Evolutionary conservation across 2,329 filamentous ascomycete genomes (phyloP).

Genomic region (Colletotrichum siamense): DNA sequence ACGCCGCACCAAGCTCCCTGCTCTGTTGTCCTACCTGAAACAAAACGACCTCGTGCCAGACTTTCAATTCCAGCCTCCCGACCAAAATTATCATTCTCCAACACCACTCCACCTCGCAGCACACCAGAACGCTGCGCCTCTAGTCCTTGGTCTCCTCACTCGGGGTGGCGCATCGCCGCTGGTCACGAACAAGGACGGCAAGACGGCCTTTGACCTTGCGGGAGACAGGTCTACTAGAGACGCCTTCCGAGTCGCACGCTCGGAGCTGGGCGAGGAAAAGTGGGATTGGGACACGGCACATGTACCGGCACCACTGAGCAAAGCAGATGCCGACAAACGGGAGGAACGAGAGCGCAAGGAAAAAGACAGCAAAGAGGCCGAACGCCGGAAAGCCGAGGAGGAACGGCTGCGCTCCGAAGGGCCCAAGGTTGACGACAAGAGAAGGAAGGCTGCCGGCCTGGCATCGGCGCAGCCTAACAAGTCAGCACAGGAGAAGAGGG

Average conservation of each 20-base stretch:
- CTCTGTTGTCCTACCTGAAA: constrained; percentile 81
- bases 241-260: constrained; percentile 87
- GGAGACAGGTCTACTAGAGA: constrained; percentile 87
- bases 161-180: constrained; percentile 80
- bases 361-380: constrained; percentile 70
- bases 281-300: constrained; percentile 82
- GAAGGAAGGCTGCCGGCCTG: constrained; percentile 57
- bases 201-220: constrained; percentile 84
- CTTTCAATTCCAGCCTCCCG: constrained; percentile 77
- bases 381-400: constrained; percentile 75
- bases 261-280: constrained; percentile 76
- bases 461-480: constrained; percentile 68
- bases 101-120: constrained; percentile 88
- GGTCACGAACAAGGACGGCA: constrained; percentile 74
- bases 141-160: constrained; percentile 78
- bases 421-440: constrained; percentile 56
- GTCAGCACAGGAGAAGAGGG: constrained; percentile 79
- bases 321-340: constrained; percentile 73
- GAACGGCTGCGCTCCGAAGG: constrained; percentile 74
- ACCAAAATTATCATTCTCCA: constrained; percentile 79
- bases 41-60: constrained; percentile 74
- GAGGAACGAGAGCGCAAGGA: constrained; percentile 74
- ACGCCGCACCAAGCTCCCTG: constrained; percentile 87
- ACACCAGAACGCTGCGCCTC: constrained; percentile 76
- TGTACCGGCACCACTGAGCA: constrained; percentile 74